Evolutionary conservation across 305 asterid species (phyloP).

Genomic region (Solanum hybrid): DNA sequence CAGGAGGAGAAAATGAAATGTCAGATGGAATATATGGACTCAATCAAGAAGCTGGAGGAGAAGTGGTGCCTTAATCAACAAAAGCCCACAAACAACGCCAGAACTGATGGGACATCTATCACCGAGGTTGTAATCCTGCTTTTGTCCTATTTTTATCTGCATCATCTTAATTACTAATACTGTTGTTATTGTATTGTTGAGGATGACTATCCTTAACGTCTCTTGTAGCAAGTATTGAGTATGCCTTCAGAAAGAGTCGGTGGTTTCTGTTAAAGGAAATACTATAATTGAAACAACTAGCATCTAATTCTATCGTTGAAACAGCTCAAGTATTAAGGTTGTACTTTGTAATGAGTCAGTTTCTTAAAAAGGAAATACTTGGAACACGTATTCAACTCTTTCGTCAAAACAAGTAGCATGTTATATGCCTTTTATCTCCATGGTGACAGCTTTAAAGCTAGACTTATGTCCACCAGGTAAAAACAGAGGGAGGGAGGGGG

Average conservation of each 20-base stretch:
- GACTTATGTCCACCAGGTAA: neutral
- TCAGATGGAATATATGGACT: conserved; percentile 90
- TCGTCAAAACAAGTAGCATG: neutral
- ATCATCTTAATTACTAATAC: neutral
- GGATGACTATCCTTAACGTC: neutral
- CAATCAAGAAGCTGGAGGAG: conserved; percentile 89
- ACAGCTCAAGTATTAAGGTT: neutral
- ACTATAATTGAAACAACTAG: neutral
- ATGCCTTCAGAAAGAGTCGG: neutral
- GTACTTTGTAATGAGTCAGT: neutral
- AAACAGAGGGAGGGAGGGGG: neutral
- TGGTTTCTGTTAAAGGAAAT: neutral
- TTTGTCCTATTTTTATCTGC: neutral
- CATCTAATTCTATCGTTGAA: neutral
- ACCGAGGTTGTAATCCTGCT: conserved; percentile 36
- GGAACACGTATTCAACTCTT: neutral
- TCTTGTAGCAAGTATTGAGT: neutral
- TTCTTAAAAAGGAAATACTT: neutral
- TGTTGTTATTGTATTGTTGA: neutral
- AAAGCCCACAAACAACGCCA: conserved; percentile 46
- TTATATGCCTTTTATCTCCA: neutral
- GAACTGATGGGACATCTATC: conserved; percentile 7
- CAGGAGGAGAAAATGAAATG: conserved; percentile 93
- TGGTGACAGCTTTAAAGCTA: neutral
- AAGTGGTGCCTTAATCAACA: conserved; percentile 73